Base-by-base conservation (phyloP, 768 basidiomycete genomes). In the Rhodosporidiobolus odoratus region DNA sequence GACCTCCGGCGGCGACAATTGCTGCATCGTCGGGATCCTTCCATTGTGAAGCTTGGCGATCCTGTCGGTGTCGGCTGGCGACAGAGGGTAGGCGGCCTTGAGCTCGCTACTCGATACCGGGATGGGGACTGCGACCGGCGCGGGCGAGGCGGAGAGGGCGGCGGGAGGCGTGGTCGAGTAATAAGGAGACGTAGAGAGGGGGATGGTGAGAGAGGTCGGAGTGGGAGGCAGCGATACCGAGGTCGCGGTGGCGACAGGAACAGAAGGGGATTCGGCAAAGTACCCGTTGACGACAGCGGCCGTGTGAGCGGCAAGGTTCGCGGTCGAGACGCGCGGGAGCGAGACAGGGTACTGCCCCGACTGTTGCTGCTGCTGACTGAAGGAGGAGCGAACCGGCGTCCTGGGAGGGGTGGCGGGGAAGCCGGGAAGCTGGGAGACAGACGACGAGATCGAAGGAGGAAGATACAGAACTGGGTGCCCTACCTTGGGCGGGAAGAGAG, bases 11-110 rank as follows among this genome's bases (percentile, higher is more conserved):
- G 72, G 72, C 12, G 62, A 60, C 32, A 73, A 61, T 45, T 73
- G 72, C 48, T 69, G 56, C 37, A 69, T 41, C 5, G 61, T 54
- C 6, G 72, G 72, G 16, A 69, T 60, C 13, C 72, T 47, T 13
- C 72, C 72, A n/a, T 63, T 65, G 54, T 73, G 72, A 23, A 73
- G 61, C 23, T 58, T 54, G 3, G 72, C 72, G 61, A 73, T 59
- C 21, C 43, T 32, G 27, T 50, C 68, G 13, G 64, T 63, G 61
- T 73, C 72, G 41, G 8, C 12, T 1, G 59, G 53, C 23, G 38
- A 54, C 59, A 73, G 72, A 0, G 72, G 67, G 57, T 73, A 69
- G 40, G 30, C 15, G 19, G 23, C 34, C 38, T 41, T 8, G 8
- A 25, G 17, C 3, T 23, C 17, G 32, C 2, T 25, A 43, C 30